These are phyloP conservation scores for Diaporthe helianthi DNA, from an alignment of 2,329 filamentous ascomycete species.

Conservation along the genomic window DNA sequence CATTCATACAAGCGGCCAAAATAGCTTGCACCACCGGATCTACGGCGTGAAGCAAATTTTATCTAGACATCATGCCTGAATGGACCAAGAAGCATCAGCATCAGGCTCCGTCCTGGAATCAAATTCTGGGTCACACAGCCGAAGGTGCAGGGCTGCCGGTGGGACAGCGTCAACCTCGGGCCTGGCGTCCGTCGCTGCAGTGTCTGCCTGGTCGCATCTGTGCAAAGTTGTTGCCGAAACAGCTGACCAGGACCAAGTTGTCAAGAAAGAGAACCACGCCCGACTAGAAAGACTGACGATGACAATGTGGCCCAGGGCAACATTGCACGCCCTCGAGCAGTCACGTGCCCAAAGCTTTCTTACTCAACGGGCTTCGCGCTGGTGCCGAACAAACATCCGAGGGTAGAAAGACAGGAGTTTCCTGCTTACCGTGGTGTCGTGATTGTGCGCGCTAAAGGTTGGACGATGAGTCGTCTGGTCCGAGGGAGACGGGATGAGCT, in stretches of 20 bases:
- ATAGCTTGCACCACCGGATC: background rate
- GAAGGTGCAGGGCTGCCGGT: background rate
- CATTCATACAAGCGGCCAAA: background rate
- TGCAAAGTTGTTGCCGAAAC: background rate
- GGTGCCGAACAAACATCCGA: background rate
- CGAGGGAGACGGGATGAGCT: slow-evolving; percentile 16
- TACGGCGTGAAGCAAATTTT: background rate
- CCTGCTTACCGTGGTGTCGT: background rate
- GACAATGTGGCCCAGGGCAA: background rate
- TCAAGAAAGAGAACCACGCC: background rate
- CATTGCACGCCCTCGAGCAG: background rate
- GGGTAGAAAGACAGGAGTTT: slow-evolving; percentile 1
- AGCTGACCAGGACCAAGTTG: background rate
- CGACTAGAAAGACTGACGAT: background rate
- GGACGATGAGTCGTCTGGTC: slow-evolving; percentile 2
- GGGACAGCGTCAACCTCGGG: too few species aligned
- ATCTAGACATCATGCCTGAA: background rate
- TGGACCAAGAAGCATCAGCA: background rate
- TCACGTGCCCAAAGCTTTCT: background rate
- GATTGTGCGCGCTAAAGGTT: slow-evolving; percentile 17
- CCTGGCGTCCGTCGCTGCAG: too few species aligned
- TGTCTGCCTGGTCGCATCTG: background rate
- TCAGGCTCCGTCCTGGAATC: background rate
- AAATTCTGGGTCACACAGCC: background rate
- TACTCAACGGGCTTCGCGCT: background rate